Percentiles rank a stretch among this genome's conserved stretches.
Evolutionary conservation across 169 alveolate species (phyloP).

Genomic region (Plasmodium billcollinsi): DNA sequence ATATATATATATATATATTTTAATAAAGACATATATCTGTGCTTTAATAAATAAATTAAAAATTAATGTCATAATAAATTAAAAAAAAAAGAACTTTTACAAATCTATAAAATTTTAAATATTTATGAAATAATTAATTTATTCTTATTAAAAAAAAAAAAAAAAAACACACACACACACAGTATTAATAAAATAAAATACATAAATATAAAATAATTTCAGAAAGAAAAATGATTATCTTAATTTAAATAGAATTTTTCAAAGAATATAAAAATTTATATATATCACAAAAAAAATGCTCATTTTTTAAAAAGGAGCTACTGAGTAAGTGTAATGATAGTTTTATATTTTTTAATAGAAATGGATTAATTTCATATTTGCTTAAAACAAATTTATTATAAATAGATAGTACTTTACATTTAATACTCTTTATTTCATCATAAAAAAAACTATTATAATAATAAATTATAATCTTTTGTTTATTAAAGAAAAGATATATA

Average conservation of each 20-base stretch:
- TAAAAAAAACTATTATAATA: slow-evolving; percentile 74
- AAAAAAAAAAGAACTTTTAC: not conserved
- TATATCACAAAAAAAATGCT: slow-evolving; percentile 49
- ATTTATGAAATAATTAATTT: slow-evolving; percentile 1
- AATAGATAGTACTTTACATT: slow-evolving; percentile 10
- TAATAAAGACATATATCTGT: no score
- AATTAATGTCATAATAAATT: no score
- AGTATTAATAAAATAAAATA: not conserved
- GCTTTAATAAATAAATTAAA: no score
- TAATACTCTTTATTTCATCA: slow-evolving; percentile 55
- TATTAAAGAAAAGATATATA: slow-evolving; percentile 53
- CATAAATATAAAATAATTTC: not conserved
- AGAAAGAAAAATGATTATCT: not conserved
- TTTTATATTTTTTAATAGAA: slow-evolving; percentile 47
- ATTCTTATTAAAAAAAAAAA: no score
- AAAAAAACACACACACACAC: not conserved
- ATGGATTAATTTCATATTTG: slow-evolving; percentile 70
- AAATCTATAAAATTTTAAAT: slow-evolving; percentile 6
- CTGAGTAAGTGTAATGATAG: slow-evolving; percentile 38
- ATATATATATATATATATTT: no score
- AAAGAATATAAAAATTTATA: slow-evolving; percentile 41
- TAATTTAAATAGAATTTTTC: slow-evolving; percentile 34
- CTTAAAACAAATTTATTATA: slow-evolving; percentile 30
- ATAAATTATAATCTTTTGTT: not conserved
- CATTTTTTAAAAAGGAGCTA: slow-evolving; percentile 38